Percentiles rank a stretch among this genome's conserved stretches.
Evolutionary conservation across 2,329 filamentous ascomycete species (phyloP).

Genomic region (Cadophora sp.): DNA sequence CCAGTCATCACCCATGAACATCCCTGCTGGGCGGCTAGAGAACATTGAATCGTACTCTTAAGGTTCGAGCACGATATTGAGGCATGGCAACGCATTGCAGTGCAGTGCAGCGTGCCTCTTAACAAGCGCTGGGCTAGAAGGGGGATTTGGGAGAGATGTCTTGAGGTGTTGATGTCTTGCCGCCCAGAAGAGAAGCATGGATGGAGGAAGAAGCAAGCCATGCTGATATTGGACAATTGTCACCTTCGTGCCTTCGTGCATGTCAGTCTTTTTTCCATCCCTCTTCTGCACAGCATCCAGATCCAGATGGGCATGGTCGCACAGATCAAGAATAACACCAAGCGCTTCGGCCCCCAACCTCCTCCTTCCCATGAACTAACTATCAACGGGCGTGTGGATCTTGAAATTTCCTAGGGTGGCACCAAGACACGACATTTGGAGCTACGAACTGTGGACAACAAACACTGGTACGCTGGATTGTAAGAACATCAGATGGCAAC

Average conservation of each 20-base stretch:
- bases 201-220: background rate
- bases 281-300: background rate
- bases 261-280: background rate
- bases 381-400: background rate
- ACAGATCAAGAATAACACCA: slow-evolving; percentile 13
- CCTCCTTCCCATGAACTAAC: background rate
- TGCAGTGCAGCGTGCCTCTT: background rate
- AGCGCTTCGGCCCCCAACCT: slow-evolving; percentile 13
- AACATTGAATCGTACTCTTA: background rate
- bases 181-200: background rate
- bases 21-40: slow-evolving; percentile 28
- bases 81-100: background rate
- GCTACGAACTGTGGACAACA: too few relatives aligned
- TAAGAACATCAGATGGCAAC: too few relatives aligned
- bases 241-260: background rate
- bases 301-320: background rate
- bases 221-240: background rate
- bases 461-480: too few relatives aligned
- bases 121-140: background rate
- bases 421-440: too few relatives aligned
- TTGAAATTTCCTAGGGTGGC: background rate
- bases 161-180: background rate
- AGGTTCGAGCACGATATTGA: too few relatives aligned
- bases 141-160: background rate
- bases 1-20: slow-evolving; percentile 20